Percentiles rank a stretch among this genome's conserved stretches.
These are phyloP conservation scores for Pelargonium australe DNA, from an alignment of 441 rosid species.

Conservation along the genomic window DNA sequence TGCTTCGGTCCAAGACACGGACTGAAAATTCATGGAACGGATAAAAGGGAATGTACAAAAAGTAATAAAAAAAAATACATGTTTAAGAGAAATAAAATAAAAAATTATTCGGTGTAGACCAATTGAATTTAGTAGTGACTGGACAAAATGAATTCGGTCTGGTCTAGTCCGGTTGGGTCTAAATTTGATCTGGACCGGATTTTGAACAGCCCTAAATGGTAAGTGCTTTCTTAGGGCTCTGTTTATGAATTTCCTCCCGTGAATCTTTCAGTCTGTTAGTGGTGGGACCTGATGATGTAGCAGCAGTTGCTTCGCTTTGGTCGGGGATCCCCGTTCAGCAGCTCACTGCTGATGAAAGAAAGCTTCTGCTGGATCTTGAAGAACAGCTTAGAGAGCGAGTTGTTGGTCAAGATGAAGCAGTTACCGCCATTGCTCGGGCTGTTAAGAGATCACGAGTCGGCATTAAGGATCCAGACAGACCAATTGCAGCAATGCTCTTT, in stretches of 20 bases:
- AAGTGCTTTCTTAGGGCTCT: neutral
- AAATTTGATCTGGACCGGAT: too few relatives aligned
- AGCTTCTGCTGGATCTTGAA: slow-evolving; percentile 53
- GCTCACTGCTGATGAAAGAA: slow-evolving; percentile 67
- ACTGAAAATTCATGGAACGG: too few relatives aligned
- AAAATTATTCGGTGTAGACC: too few relatives aligned
- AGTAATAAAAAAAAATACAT: too few relatives aligned
- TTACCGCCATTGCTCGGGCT: slow-evolving; percentile 65
- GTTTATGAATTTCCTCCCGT: slow-evolving; percentile 16
- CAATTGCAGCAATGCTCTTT: slow-evolving; percentile 94
- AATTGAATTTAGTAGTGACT: too few relatives aligned
- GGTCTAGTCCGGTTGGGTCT: too few relatives aligned
- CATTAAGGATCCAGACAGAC: slow-evolving; percentile 83
- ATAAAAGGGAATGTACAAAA: too few relatives aligned
- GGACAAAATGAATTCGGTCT: too few relatives aligned
- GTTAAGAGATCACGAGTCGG: slow-evolving; percentile 74
- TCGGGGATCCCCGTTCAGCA: slow-evolving; percentile 78
- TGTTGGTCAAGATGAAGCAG: slow-evolving; percentile 75
- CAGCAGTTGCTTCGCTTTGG: slow-evolving; percentile 69
- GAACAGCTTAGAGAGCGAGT: slow-evolving; percentile 58
- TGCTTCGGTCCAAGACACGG: too few relatives aligned
- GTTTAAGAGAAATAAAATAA: too few relatives aligned
- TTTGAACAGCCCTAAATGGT: too few relatives aligned
- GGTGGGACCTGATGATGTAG: slow-evolving; percentile 80
- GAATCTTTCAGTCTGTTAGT: slow-evolving; percentile 49